Percentiles rank a stretch among this genome's conserved stretches.
Conservation (phyloP, 1,284 basidiomycete species). For the Ustilago curta region DNA sequence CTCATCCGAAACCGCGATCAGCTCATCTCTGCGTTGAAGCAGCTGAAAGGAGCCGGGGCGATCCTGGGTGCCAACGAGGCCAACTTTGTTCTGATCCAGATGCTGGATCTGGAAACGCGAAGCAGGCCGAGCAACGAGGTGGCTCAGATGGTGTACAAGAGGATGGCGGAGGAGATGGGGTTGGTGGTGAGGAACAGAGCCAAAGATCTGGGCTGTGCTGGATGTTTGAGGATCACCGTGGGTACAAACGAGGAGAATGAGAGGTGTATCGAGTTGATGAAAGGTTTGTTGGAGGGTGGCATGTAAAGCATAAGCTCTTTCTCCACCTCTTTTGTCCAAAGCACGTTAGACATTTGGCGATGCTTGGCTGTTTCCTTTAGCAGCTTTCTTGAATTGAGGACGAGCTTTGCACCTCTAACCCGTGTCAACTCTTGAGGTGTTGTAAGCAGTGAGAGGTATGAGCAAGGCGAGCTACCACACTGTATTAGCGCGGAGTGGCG, state of each 20-base stretch:
- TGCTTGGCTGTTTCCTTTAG: neutral
- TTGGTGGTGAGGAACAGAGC: conserved; percentile 93
- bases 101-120: conserved; percentile 73
- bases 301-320: neutral
- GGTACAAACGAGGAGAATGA: conserved; percentile 81
- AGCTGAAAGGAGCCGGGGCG: conserved; percentile 74
- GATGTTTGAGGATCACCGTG: conserved; percentile 89
- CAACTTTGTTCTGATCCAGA: conserved; percentile 89
- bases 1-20: conserved; percentile 76
- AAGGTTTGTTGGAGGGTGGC: conserved; percentile 44
- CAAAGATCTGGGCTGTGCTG: conserved; percentile 85
- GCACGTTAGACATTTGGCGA: conserved; percentile 5
- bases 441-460: neutral
- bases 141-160: conserved; percentile 81
- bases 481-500: neutral
- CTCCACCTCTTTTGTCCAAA: neutral
- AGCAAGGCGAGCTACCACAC: neutral
- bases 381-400: neutral
- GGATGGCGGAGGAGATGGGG: conserved; percentile 83
- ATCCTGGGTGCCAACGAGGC: conserved; percentile 86
- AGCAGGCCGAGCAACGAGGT: conserved; percentile 78
- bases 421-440: neutral
- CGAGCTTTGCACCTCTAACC: no score
- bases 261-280: conserved; percentile 59
- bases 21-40: conserved; percentile 74